These are phyloP conservation scores for Yarrowia yakushimensis DNA, from an alignment of 805 yeast species.

Conservation along the genomic window DNA sequence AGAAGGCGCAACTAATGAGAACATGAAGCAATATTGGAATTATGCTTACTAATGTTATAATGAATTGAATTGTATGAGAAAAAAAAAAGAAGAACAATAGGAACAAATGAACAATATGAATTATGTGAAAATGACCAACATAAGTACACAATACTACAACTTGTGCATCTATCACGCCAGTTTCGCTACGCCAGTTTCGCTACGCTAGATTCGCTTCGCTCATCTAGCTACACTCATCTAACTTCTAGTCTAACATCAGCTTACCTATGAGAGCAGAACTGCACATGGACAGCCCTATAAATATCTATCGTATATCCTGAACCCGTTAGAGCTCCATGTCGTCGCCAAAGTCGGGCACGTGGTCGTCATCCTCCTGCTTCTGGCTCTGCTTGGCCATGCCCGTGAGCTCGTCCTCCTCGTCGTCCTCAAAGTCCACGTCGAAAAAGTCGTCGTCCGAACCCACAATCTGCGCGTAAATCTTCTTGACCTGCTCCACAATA, in stretches of 20 bases:
- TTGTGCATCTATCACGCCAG: too few species aligned
- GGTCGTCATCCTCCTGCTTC: conserved; percentile 26
- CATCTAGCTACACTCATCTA: background rate
- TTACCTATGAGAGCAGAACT: conserved; percentile 8
- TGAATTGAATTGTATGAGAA: too few species aligned
- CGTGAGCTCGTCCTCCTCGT: conserved; percentile 51
- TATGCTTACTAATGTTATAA: too few species aligned
- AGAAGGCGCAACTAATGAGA: too few species aligned
- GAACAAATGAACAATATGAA: too few species aligned
- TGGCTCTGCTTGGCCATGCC: conserved; percentile 15
- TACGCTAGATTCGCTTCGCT: background rate
- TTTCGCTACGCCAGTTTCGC: too few species aligned
- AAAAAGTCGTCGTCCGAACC: conserved; percentile 96
- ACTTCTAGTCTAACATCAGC: too few species aligned
- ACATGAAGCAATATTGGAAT: too few species aligned
- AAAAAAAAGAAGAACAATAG: too few species aligned
- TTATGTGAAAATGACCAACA: too few species aligned
- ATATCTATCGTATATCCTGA: conserved; percentile 12
- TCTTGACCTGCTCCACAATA: conserved; percentile 72
- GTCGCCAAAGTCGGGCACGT: conserved; percentile 33
- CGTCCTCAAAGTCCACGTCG: conserved; percentile 95
- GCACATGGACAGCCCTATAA: background rate
- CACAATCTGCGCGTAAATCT: conserved; percentile 70
- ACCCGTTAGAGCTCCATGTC: conserved; percentile 32
- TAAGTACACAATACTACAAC: too few species aligned